phyloP scores from a whole-genome alignment of 176 grass and related monocot genomes.

The Rhipidocladum racemiflorum region DNA sequence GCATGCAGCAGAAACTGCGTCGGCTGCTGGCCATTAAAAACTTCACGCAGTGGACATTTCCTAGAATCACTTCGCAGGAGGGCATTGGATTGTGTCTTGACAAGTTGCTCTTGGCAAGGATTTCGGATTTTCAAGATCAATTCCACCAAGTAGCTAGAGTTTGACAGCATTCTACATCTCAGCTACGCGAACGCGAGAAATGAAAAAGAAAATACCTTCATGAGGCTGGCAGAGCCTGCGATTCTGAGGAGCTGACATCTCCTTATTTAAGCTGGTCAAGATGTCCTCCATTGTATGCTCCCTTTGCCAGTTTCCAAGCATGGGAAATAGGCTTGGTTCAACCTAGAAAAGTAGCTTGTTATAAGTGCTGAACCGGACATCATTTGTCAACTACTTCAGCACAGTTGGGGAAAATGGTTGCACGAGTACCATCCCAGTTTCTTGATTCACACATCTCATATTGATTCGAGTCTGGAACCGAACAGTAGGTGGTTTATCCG shows the following conservation, averaged over 20 bases:
- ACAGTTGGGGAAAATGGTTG: neutral
- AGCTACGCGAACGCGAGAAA: conserved; percentile 21
- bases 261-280: conserved; percentile 69
- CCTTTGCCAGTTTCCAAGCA: conserved; percentile 86
- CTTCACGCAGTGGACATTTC: neutral
- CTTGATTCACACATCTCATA: conserved; percentile 62
- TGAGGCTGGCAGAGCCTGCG: conserved; percentile 71
- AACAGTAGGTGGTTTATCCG: conserved; percentile 68
- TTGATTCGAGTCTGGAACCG: conserved; percentile 70
- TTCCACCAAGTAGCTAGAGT: neutral
- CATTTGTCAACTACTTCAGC: conserved; percentile 20
- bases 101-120: conserved; percentile 13
- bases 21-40: neutral
- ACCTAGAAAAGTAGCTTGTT: conserved; percentile 50
- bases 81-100: neutral
- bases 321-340: conserved; percentile 71
- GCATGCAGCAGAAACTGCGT: neutral
- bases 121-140: neutral
- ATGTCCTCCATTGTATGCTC: conserved; percentile 92
- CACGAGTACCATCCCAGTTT: conserved; percentile 61
- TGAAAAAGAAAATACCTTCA: conserved; percentile 57
- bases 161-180: neutral
- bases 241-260: conserved; percentile 88
- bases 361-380: conserved; percentile 25
- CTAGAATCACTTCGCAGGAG: neutral